Base-by-base conservation (phyloP, 768 basidiomycete genomes). In the Lactarius sanguifluus region DNA sequence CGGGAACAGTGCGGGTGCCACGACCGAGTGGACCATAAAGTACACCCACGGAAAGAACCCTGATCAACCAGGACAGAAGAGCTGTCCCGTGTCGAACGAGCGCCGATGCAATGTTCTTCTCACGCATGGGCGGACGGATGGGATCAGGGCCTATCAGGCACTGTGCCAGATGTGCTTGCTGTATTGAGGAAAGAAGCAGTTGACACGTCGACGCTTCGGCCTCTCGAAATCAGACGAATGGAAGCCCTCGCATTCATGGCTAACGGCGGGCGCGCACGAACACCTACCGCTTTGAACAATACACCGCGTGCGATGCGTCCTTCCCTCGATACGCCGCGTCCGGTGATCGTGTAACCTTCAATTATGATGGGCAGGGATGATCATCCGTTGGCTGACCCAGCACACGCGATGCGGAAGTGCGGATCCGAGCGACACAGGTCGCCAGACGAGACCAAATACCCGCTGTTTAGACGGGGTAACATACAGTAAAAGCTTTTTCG, bases 61-160 rank as follows among this genome's bases (percentile, higher is more conserved):
- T 38, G 47, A 56, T 32, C 13, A 18, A 34, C 16, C 3, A n/a
- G 16, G 28, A 55, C 16, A 30, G 55, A 56, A 23, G 50, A 7
- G 2, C 12, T 23, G 50, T 52, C 50, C 50, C 5, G 47, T 50
- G n/a, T 50, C 40, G 30, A 30, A 41, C 41, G 55, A 45, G 43
- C 55, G 34, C 34, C 47, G 16, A 5, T 38, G 41, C 15, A 10
- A n/a, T 34, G 12, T 47, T 5, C 30, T 16, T 34, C 45, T 13
- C 23, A 34, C 43, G 30, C 43, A 62, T 28, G 40, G 54, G 54
- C 54, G 23, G 50, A 25, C 25, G 50, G 28, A 63, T 43, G n/a
- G 40, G 43, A 56, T 63, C 62, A 63, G 40, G 32, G 62, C 40
- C 56, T 30, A 45, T 63, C 62, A 63, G 54, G 62, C 40, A 63